Percentiles rank a stretch among this genome's conserved stretches.
phyloP scores from a whole-genome alignment of 208 protist species.

The Novymonas esmeraldas region DNA sequence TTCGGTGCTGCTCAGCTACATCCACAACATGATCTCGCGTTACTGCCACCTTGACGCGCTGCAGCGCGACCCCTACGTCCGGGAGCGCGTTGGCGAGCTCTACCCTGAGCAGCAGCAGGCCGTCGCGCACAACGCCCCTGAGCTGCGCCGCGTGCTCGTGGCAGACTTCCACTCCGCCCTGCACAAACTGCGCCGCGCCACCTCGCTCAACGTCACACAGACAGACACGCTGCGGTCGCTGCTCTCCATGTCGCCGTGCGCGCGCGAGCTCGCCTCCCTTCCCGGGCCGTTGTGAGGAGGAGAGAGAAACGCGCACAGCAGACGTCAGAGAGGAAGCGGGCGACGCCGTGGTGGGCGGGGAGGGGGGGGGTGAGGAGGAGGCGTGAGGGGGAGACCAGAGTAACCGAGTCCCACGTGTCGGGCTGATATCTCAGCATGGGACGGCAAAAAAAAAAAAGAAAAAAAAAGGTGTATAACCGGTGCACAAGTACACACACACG shows the following conservation, averaged over 20 bases:
- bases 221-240: neutral
- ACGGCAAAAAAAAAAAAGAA: no score
- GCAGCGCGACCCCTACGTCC: constrained; percentile 16
- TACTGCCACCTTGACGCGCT: constrained; percentile 33
- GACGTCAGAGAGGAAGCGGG: neutral
- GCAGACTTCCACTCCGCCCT: neutral
- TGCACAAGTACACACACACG: no score
- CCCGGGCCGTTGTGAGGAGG: no score
- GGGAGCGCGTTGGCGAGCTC: neutral
- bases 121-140: constrained; percentile 4
- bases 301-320: neutral
- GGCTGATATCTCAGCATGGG: no score
- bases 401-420: no score
- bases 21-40: constrained; percentile 22
- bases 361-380: no score
- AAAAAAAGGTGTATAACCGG: no score
- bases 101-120: constrained; percentile 3
- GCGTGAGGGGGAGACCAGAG: no score
- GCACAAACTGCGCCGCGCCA: neutral
- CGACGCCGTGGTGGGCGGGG: no score
- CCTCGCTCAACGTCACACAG: neutral
- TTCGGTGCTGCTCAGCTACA: constrained; percentile 13
- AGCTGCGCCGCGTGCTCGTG: neutral
- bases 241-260: neutral
- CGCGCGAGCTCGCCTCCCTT: neutral